Conservation (phyloP, 2,329 filamentous ascomycete genomes). For the Emmonsia crescens region DNA sequence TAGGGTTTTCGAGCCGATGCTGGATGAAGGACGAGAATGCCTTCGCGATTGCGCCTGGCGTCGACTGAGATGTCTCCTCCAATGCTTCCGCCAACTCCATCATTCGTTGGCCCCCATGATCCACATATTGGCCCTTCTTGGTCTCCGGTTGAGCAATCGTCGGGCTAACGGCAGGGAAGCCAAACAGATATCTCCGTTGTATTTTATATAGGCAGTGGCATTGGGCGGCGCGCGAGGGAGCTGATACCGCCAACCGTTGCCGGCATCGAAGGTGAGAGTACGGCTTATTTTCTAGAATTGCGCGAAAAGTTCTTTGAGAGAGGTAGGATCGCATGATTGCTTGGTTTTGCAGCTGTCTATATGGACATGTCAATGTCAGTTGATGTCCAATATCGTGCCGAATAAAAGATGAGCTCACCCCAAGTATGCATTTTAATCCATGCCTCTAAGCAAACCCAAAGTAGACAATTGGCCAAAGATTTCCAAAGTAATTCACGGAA, state of each 20-base stretch:
- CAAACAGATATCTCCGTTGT: constrained; percentile 50
- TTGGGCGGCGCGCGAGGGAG: constrained; percentile 22
- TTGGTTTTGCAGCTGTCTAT: not conserved
- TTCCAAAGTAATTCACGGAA: not conserved
- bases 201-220: constrained; percentile 19
- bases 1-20: constrained; percentile 40
- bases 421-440: constrained; percentile 8
- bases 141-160: constrained; percentile 39
- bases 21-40: constrained; percentile 57
- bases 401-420: constrained; percentile 2
- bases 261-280: constrained; percentile 30
- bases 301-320: constrained; percentile 34
- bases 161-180: constrained; percentile 29
- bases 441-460: not conserved
- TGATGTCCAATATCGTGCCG: not conserved
- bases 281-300: constrained; percentile 36
- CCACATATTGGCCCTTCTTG: constrained; percentile 1
- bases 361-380: not conserved
- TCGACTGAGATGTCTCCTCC: constrained; percentile 52
- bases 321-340: constrained; percentile 36
- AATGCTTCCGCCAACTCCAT: constrained; percentile 55
- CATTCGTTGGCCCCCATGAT: constrained; percentile 55
- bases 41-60: constrained; percentile 49
- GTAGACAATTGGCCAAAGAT: not conserved
- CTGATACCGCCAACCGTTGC: constrained; percentile 23